Conservation (phyloP, 2,329 filamentous ascomycete species). For the Calonectria hongkongensis region DNA sequence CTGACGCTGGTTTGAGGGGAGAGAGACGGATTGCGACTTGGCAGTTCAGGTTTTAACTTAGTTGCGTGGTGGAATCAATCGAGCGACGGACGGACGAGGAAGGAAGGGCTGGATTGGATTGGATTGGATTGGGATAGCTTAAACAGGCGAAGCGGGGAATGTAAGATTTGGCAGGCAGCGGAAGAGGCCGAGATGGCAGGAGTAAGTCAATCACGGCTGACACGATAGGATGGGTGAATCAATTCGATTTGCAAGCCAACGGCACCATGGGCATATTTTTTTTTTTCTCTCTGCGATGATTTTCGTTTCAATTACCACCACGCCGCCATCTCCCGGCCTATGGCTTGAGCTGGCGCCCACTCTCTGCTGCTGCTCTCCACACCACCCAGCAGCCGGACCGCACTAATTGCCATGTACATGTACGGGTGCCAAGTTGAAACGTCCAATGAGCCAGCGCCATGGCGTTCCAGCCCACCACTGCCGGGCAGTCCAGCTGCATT, state of each 20-base stretch:
- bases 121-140: conserved; percentile 18
- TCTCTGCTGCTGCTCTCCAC: conserved; percentile 12
- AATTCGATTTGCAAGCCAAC: conserved; percentile 10
- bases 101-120: conserved; percentile 20
- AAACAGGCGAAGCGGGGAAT: conserved; percentile 27
- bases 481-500: neutral
- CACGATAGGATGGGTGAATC: conserved; percentile 13
- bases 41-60: neutral
- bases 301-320: conserved; percentile 13
- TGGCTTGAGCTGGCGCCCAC: conserved; percentile 20
- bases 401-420: conserved; percentile 21
- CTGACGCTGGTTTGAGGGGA: conserved; percentile 17
- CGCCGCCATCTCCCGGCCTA: conserved; percentile 17
- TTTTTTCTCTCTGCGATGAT: conserved; percentile 3
- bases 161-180: conserved; percentile 19
- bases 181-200: conserved; percentile 19
- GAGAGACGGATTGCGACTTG: neutral
- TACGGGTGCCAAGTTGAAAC: conserved; percentile 5
- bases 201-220: conserved; percentile 26
- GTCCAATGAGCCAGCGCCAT: conserved; percentile 11
- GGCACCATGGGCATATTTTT: neutral
- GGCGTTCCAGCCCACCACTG: neutral
- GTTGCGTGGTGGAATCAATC: conserved; percentile 13
- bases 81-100: neutral
- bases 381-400: conserved; percentile 15